A percentile compares a stretch with the other conserved stretches of the same genome.
Evolutionary conservation across 164 flowering plant species (phyloP).

Genomic region (Piper longum): DNA sequence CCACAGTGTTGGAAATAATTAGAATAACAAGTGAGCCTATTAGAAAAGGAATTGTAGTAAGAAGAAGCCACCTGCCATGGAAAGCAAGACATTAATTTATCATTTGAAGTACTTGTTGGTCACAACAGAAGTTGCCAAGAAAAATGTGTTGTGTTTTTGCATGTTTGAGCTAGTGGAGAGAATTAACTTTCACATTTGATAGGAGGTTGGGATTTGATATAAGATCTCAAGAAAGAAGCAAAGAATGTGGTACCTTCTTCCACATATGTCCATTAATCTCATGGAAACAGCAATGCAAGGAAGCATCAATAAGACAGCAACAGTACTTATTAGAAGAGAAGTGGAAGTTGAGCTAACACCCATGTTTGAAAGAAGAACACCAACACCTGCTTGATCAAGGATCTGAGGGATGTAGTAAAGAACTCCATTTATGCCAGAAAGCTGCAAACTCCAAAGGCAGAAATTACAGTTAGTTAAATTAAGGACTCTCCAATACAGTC

Average conservation of each 20-base stretch:
- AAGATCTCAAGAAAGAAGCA: neutral
- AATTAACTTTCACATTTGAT: no score
- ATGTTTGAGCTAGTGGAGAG: no score
- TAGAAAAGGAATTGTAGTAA: conserved; percentile 62
- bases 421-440: conserved; percentile 90
- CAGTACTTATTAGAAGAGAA: conserved; percentile 67
- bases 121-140: neutral
- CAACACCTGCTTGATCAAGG: conserved; percentile 84
- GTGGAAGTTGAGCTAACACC: conserved; percentile 60
- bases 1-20: conserved; percentile 40
- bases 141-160: neutral
- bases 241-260: conserved; percentile 51
- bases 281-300: conserved; percentile 81
- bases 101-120: neutral
- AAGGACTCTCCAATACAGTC: no score
- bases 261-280: conserved; percentile 86
- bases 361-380: conserved; percentile 54
- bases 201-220: no score
- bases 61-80: conserved; percentile 54
- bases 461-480: neutral
- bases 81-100: no score
- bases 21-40: conserved; percentile 44
- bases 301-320: conserved; percentile 85
- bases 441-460: conserved; percentile 22
- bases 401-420: conserved; percentile 92